Conservation (phyloP, 306 rosid genomes). For the Pterocarpus santalinus region DNA sequence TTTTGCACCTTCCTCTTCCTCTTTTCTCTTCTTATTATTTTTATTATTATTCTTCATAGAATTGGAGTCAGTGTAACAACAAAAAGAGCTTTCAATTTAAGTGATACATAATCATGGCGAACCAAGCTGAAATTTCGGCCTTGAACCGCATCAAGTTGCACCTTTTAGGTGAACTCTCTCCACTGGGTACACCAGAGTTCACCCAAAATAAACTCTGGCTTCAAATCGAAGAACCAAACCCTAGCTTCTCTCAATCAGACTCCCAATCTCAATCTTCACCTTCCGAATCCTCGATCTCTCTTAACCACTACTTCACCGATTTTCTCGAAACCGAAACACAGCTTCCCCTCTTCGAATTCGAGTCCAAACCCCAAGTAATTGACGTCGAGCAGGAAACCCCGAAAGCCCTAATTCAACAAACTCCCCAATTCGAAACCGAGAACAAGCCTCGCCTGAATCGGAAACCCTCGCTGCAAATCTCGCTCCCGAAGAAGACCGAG, state of each 20-base stretch:
- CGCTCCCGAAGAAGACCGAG: constrained; percentile 68
- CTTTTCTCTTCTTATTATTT: neutral
- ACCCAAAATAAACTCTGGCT: constrained; percentile 7
- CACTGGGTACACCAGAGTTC: constrained; percentile 38
- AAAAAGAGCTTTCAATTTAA: neutral
- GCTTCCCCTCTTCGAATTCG: constrained; percentile 48
- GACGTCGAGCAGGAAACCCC: constrained; percentile 53
- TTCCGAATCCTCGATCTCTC: constrained; percentile 47
- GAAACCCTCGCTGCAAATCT: constrained; percentile 66
- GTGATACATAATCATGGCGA: constrained; percentile 53
- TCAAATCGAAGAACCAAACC: neutral
- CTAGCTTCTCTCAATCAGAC: constrained; percentile 20
- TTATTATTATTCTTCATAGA: too few species aligned
- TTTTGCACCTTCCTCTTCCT: neutral
- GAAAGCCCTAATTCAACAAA: neutral
- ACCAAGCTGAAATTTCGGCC: constrained; percentile 55
- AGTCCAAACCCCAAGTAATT: constrained; percentile 54
- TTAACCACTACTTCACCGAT: constrained; percentile 45
- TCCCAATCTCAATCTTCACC: constrained; percentile 37
- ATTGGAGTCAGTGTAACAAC: neutral
- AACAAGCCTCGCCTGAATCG: constrained; percentile 44
- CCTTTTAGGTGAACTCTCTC: constrained; percentile 78
- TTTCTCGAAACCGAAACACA: constrained; percentile 29
- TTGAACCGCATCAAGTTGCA: constrained; percentile 66
- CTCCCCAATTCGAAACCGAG: neutral